A percentile compares a stretch with the other conserved stretches of the same genome.
These are phyloP conservation scores for Nasturtium officinale DNA, from an alignment of 345 rosid species.

Conservation along the genomic window DNA sequence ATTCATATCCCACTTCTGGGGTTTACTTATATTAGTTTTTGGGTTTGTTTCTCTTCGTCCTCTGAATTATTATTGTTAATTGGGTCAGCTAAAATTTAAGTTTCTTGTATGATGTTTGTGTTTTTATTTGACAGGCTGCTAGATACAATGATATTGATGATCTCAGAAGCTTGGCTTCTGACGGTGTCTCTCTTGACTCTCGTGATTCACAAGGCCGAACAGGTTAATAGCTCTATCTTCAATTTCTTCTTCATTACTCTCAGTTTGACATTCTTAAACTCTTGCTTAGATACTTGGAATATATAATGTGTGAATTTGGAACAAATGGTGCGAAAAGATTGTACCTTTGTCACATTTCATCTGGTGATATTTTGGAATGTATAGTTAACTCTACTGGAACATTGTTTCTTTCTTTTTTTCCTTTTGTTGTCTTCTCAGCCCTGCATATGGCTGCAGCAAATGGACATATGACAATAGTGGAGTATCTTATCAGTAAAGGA, in stretches of 20 bases:
- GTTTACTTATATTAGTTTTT: slow-evolving; percentile 1
- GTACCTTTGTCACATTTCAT: neutral
- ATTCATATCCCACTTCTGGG: neutral
- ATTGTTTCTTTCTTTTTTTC: neutral
- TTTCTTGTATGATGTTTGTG: neutral
- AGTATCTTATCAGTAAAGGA: slow-evolving; percentile 68
- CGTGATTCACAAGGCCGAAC: slow-evolving; percentile 87
- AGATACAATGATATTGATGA: slow-evolving; percentile 82
- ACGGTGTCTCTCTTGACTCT: slow-evolving; percentile 74
- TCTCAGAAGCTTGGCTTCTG: slow-evolving; percentile 54
- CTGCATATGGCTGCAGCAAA: slow-evolving; percentile 97
- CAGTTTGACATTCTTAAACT: neutral
- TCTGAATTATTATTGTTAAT: neutral
- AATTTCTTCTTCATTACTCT: neutral
- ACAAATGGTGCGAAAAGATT: neutral
- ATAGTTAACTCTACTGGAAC: neutral
- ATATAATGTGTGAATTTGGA: neutral
- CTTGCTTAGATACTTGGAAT: slow-evolving; percentile 8
- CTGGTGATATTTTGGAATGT: neutral
- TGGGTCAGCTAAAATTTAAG: neutral
- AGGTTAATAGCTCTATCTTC: slow-evolving; percentile 39
- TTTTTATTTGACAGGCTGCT: slow-evolving; percentile 71
- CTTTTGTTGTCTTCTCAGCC: slow-evolving; percentile 51
- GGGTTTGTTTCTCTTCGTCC: neutral
- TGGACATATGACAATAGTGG: slow-evolving; percentile 70